Conservation (phyloP, 2,329 filamentous ascomycete species). For the Aureobasidium sp. region DNA sequence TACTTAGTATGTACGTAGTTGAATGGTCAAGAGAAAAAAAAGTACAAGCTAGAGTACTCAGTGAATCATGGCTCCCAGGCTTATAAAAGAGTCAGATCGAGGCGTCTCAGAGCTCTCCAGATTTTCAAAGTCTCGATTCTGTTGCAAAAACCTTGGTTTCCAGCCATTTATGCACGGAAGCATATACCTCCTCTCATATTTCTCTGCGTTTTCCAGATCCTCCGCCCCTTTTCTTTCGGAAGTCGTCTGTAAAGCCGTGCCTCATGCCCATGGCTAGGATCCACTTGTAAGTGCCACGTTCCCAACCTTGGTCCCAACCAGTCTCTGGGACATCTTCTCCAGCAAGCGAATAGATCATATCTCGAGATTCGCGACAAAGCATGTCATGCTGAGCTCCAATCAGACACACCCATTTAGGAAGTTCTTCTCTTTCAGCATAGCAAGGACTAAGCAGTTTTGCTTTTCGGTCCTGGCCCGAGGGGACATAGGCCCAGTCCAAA, state of each 20-base stretch:
- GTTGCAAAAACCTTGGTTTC: neutral
- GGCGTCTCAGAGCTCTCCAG: too few relatives aligned
- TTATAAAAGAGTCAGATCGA: too few relatives aligned
- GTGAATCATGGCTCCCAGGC: too few relatives aligned
- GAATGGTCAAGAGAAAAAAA: too few relatives aligned
- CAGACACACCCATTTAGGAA: neutral
- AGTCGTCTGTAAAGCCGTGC: neutral
- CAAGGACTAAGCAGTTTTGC: neutral
- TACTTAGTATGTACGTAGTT: too few relatives aligned
- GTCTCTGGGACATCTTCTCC: neutral
- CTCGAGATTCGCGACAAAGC: neutral
- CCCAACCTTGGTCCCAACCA: neutral
- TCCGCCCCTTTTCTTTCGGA: neutral
- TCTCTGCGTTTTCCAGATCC: neutral
- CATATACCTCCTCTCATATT: neutral
- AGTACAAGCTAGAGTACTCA: too few relatives aligned
- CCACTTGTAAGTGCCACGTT: neutral
- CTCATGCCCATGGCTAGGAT: neutral
- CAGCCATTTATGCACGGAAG: neutral
- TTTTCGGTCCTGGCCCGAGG: neutral
- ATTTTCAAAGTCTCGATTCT: too few relatives aligned
- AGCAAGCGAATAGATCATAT: slow-evolving; percentile 1
- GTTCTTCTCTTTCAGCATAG: neutral
- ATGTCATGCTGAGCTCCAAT: slow-evolving; percentile 6
- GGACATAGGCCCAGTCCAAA: neutral